Evolutionary conservation across 2,329 filamentous ascomycete genomes (phyloP).

Genomic region (Fusarium sp.): DNA sequence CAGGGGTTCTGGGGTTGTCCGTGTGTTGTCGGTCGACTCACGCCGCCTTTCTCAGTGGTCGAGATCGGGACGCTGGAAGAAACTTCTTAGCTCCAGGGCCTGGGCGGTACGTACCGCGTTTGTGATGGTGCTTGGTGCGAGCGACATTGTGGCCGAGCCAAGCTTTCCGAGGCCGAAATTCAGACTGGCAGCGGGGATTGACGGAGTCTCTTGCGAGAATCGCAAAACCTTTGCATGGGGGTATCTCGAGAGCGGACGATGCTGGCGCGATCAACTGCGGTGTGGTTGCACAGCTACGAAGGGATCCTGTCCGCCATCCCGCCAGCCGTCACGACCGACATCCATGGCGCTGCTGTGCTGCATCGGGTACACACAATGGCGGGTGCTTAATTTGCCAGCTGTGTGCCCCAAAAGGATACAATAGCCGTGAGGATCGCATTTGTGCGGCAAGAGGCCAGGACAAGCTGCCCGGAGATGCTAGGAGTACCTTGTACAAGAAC

Average conservation of each 20-base stretch:
- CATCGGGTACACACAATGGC: constrained; percentile 21
- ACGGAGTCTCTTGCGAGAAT: constrained; percentile 9
- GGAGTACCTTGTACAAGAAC: constrained; percentile 2
- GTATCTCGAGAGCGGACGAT: constrained; percentile 5
- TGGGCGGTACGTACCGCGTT: constrained; percentile 10
- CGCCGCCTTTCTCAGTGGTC: constrained; percentile 16
- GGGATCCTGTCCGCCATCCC: constrained; percentile 27
- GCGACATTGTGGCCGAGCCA: constrained; percentile 1
- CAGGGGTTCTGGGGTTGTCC: constrained; percentile 14
- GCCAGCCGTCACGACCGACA: constrained; percentile 10
- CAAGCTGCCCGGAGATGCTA: constrained; percentile 1
- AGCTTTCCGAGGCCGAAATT: constrained; percentile 10
- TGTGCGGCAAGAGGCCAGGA: constrained; percentile 8
- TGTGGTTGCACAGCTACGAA: constrained; percentile 30
- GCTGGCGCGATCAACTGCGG: constrained; percentile 24
- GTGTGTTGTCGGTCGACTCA: constrained; percentile 17
- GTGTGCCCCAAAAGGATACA: constrained; percentile 24
- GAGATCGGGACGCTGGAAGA: constrained; percentile 9
- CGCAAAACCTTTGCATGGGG: constrained; percentile 15
- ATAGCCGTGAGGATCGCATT: constrained; percentile 2
- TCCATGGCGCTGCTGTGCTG: constrained; percentile 20
- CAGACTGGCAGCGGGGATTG: constrained; percentile 9
- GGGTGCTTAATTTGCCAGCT: constrained; percentile 25
- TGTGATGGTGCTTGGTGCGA: constrained; percentile 21
- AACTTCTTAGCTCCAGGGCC: constrained; percentile 17